phyloP scores from a whole-genome alignment of 1,284 basidiomycete genomes.

The Lignosus rhinocerotis region DNA sequence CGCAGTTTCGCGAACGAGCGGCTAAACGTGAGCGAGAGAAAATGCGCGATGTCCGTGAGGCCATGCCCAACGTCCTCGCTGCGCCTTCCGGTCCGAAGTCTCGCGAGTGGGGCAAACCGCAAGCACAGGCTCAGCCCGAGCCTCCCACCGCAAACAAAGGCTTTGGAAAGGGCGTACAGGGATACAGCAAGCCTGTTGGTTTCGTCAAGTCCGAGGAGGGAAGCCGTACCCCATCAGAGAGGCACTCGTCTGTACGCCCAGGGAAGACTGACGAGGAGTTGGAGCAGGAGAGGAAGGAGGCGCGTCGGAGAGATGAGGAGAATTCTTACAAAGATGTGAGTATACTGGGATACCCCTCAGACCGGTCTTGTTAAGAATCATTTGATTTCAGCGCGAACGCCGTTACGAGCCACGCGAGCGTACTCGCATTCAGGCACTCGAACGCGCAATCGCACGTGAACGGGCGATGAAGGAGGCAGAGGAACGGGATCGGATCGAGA shows the following conservation, averaged over 20 bases:
- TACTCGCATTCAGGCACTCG: conserved; percentile 70
- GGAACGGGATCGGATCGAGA: conserved; percentile 69
- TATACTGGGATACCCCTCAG: conserved; percentile 20
- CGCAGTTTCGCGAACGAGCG: conserved; percentile 86
- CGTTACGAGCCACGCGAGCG: conserved; percentile 82
- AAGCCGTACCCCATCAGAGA: conserved; percentile 40
- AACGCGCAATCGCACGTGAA: conserved; percentile 73
- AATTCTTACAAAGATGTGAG: conserved; percentile 82
- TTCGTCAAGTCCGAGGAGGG: conserved; percentile 74
- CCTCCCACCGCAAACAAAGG: conserved; percentile 35
- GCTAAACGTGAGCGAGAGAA: conserved; percentile 87
- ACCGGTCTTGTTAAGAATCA: conserved; percentile 6
- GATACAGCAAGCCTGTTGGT: conserved; percentile 73
- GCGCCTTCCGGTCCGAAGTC: conserved; percentile 72
- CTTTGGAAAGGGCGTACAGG: conserved; percentile 68
- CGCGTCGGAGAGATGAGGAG: conserved; percentile 74
- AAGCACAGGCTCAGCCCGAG: conserved; percentile 39
- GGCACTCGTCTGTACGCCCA: conserved; percentile 36
- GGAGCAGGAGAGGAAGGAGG: conserved; percentile 75
- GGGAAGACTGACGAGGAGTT: conserved; percentile 84
- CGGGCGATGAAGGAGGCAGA: conserved; percentile 73
- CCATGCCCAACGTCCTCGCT: conserved; percentile 43
- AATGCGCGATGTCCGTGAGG: conserved; percentile 68
- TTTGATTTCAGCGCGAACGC: conserved; percentile 63
- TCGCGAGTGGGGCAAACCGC: conserved; percentile 74